Conservation (phyloP, 495 filamentous ascomycete species). For the Amniculicola lignicola region DNA sequence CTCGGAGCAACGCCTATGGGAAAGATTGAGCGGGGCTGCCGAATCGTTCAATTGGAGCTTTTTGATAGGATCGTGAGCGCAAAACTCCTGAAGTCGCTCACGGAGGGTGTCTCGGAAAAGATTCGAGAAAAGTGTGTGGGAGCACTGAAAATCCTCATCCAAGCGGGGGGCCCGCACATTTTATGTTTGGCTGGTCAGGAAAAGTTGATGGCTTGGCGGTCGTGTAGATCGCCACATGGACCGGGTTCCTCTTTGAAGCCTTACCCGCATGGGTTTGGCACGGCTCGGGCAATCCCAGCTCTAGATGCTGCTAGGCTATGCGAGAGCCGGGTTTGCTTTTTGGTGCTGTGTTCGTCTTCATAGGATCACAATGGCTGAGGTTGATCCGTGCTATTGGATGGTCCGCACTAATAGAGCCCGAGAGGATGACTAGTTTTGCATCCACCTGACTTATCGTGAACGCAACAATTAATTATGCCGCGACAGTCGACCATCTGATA, state of each 20-base stretch:
- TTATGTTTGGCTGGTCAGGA: slow-evolving; percentile 6
- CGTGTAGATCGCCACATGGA: slow-evolving; percentile 19
- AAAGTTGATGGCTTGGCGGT: slow-evolving; percentile 6
- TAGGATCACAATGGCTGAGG: not conserved
- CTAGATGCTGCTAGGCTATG: slow-evolving; percentile 1
- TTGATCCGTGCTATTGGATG: not conserved
- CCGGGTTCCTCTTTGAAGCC: too few species aligned
- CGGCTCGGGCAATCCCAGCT: slow-evolving; percentile 6
- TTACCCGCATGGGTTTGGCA: too few species aligned
- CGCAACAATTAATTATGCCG: too few species aligned
- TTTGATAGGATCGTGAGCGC: slow-evolving; percentile 37
- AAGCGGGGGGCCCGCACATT: slow-evolving; percentile 14
- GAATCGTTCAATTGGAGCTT: slow-evolving; percentile 37
- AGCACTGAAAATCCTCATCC: not conserved
- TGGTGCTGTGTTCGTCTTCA: not conserved
- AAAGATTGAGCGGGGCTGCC: not conserved
- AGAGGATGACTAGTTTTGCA: too few species aligned
- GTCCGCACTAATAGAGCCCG: too few species aligned
- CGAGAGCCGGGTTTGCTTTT: slow-evolving; percentile 13
- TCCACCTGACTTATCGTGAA: too few species aligned
- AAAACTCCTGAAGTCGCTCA: slow-evolving; percentile 47
- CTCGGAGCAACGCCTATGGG: not conserved
- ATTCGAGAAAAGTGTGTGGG: not conserved
- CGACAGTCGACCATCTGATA: too few species aligned
- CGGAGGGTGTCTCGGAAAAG: slow-evolving; percentile 10